phyloP scores from a whole-genome alignment of 331 rosid genomes.

The Pyracantha coccinea region DNA sequence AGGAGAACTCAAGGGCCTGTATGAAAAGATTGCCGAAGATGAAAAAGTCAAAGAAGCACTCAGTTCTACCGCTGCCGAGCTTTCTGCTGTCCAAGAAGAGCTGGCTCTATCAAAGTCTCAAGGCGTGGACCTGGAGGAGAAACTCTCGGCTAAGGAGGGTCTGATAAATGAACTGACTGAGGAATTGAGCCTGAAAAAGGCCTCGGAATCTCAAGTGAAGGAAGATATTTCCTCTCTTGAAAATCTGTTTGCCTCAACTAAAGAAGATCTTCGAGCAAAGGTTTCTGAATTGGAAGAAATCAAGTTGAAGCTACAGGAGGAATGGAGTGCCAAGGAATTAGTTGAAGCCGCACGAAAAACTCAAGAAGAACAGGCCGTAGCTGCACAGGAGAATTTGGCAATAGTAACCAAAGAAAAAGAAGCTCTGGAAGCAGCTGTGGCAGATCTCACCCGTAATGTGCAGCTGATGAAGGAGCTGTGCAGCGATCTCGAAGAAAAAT shows the following conservation, averaged over 20 bases:
- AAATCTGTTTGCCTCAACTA: conserved; percentile 35
- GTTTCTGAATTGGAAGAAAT: conserved; percentile 51
- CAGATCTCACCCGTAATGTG: conserved; percentile 34
- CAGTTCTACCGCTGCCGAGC: conserved; percentile 47
- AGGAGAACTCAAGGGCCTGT: conserved; percentile 64
- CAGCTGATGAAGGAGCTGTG: conserved; percentile 45
- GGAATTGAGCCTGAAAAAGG: conserved; percentile 43
- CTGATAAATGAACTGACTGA: conserved; percentile 41
- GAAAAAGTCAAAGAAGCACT: conserved; percentile 69
- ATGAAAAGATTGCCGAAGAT: conserved; percentile 60
- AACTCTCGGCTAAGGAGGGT: conserved; percentile 51
- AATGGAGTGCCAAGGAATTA: conserved; percentile 45
- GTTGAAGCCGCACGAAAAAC: conserved; percentile 38
- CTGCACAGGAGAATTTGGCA: conserved; percentile 37
- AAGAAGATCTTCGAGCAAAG: conserved; percentile 61
- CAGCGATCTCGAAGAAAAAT: conserved; percentile 56
- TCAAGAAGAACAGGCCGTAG: conserved; percentile 38
- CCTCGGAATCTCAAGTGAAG: conserved; percentile 56
- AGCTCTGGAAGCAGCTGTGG: conserved; percentile 43
- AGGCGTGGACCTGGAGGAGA: conserved; percentile 39
- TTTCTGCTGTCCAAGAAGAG: conserved; percentile 60
- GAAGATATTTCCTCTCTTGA: conserved; percentile 62
- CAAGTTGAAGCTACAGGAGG: conserved; percentile 55
- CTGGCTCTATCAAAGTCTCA: conserved; percentile 57
- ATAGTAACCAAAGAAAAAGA: conserved; percentile 36